Evolutionary conservation across 2,329 filamentous ascomycete species (phyloP), one percentile per base, ranked within the genome.

Genomic region (Arthrobotrys musiformis): DNA sequence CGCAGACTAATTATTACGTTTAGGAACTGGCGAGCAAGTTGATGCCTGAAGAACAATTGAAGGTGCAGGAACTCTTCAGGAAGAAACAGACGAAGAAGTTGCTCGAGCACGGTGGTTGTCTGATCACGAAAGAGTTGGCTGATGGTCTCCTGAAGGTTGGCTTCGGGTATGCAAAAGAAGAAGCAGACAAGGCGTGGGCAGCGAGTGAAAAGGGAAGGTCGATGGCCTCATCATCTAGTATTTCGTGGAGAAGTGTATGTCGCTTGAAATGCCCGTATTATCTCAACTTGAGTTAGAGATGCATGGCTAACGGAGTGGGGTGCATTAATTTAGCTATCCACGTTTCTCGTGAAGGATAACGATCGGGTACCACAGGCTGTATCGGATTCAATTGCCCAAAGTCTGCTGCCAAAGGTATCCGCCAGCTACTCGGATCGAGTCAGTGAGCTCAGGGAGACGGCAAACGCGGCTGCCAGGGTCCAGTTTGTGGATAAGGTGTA

Each of bases 401-500:
- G 26, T 13, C 35, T 62, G 15, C 11, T 68, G 26, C 15, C 70
- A n/a, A 75, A 69, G 17, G 54, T 56, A 17, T 56, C 62, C 13
- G 28, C 35, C 7, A 44, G 33, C 44, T 75, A 75, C 28, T 30
- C 28, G 37, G 72, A 69, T 22, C 44, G 50, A 22, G 19, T 64
- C 40, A 48, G 40, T 48, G 64, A 69, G 64, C 64, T 76, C 19
- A 66, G 72, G 13, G 58, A 66, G 8, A 44, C 58, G 26, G 60
- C 56, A 28, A 76, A 69, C 56, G 40, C 58, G 24, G 48, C 72
- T 24, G 63, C 63, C 13, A 69, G 52, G 54, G 46, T 63, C 19
- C 22, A 58, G 3, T 76, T 69, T 46, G 46, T 50, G 48, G 72
- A 76, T 30, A 76, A 70, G 48, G 40, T 76, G 19, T 76, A 76